Base-by-base conservation (phyloP, 805 yeast genomes). In the Starmerella gropengiesseri region DNA sequence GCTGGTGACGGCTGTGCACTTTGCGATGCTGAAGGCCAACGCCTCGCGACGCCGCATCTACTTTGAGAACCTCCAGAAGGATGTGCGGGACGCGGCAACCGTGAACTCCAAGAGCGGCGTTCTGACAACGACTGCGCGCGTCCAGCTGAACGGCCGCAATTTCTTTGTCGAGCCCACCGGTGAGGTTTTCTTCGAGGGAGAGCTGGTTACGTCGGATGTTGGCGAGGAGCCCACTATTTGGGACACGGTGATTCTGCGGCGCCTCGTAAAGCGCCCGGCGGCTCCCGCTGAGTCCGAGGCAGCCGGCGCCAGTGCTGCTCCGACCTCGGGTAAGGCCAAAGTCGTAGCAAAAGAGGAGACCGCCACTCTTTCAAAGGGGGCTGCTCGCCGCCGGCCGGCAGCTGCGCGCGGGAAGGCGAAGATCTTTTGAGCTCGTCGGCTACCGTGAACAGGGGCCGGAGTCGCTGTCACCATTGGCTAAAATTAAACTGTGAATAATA, bases 1-100 rank as follows among this genome's bases (percentile, higher is more conserved):
- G 1, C 50, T 80, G 9, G 63, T 73, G 21, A 69, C 79, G 26
- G 55, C 62, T 1, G 73, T 78, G 32, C 94, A 85, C 53, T 78
- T 64, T 52, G 61, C 71, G 13, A 61, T 77, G 4, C 59, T 79
- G 42, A 68, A 62, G 53, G 67, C 80, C 40, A 74, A 71, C 55
- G 64, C 75, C 47, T 60, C 55, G 19, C 79, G 78, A 45, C 77
- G 81, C 51, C 67, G 69, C 38, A 71, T 71, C 46, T 68, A 83
- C 44, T 65, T 81, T 55, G 48, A 49, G 34, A 28, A 41, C n/a
- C 41, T 55, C 20, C 55, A 61, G 26, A 55, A 49, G 27, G 64
- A 62, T 23, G 66, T 60, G 18, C 54, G 46, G 14, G 48, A 41
- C 3, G 44, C 35, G 16, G 69, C 48, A 16, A 29, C 66, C 5